Evolutionary conservation across 805 yeast species (phyloP), one percentile per base, ranked within the genome.

Genomic region (Ogataea zsoltii): DNA sequence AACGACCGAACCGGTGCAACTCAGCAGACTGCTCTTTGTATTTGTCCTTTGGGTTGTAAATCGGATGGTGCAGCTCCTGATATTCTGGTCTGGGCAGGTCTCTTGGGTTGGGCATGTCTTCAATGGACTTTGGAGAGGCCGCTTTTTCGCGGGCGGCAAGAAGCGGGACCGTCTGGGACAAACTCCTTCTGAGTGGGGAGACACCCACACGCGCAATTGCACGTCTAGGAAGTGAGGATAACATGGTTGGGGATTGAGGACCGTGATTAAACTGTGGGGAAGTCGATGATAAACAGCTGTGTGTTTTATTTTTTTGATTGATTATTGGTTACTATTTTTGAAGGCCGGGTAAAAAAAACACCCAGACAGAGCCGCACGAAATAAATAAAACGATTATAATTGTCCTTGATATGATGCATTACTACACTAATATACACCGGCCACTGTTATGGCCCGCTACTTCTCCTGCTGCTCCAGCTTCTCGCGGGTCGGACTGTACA

Each of bases 1-100:
- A 88, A 45, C 79, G 76, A 21, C 96, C 96, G 66, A 85, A 88
- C 67, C 81, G 80, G 71, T 86, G 95, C 50, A 88, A 74, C 54
- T 85, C 88, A 61, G 82, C 91, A 42, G 68, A 66, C 48, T 78
- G 82, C 53, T 77, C 86, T 58, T 71, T 71, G 69, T 82, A 86
- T 62, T 80, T 76, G 54, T 87, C 96, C 42, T 88, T 82, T 34
- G 95, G 95, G 69, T 88, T 86, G 49, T 77, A 80, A 48, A 85
- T 63, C 13, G 85, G 84, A 16, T 67, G 66, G 38, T 63, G 44
- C 9, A 71, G 46, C 35, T 66, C 72, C 25, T 56, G 60, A 32
- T 52, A 45, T 9, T 63, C 67, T 19, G 62, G 61, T 50, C 72
- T 55, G 35, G 67, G 69, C 34, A 66, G 53, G 23, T 61, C 60